Conservation (phyloP, 1,284 basidiomycete genomes). For the Golubevia sp. region DNA sequence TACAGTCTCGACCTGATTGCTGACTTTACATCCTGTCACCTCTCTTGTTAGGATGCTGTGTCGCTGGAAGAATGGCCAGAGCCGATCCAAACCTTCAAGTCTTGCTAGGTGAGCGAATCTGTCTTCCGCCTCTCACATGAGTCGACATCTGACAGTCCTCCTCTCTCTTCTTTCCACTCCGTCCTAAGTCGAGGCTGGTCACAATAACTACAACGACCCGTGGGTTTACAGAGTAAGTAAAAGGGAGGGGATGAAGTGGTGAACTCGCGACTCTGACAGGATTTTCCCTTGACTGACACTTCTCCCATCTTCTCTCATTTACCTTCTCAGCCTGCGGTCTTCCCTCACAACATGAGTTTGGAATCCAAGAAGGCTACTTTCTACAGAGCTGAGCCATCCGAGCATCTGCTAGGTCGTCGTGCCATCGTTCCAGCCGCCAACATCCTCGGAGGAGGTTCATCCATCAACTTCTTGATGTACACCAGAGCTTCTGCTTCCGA, state of each 20-base stretch:
- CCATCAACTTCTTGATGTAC: constrained; percentile 61
- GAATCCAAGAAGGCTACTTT: constrained; percentile 1
- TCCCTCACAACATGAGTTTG: constrained; percentile 63
- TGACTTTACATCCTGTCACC: too few species aligned
- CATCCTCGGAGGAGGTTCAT: constrained; percentile 22
- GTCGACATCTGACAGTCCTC: too few species aligned
- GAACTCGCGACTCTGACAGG: too few species aligned
- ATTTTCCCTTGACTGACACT: too few species aligned
- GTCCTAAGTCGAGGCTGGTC: too few species aligned
- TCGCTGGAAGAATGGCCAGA: constrained; percentile 72
- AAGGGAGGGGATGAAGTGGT: too few species aligned
- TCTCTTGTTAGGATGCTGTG: constrained; percentile 72
- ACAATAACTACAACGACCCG: constrained; percentile 66
- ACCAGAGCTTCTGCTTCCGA: constrained; percentile 62
- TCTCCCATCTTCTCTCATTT: too few species aligned
- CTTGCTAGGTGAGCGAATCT: constrained; percentile 68
- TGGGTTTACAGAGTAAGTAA: constrained; percentile 70
- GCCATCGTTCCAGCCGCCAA: constrained; percentile 4
- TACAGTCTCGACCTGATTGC: too few species aligned
- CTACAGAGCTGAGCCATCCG: constrained; percentile 58
- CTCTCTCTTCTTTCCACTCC: too few species aligned
- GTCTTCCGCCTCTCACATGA: background rate
- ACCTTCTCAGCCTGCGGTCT: constrained; percentile 70
- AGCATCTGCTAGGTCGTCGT: background rate
- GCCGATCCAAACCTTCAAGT: constrained; percentile 75